Percentiles rank a stretch among this genome's conserved stretches.
These are phyloP conservation scores for Alternaria infectoria DNA, from an alignment of 2,329 filamentous ascomycete genomes.

Conservation along the genomic window DNA sequence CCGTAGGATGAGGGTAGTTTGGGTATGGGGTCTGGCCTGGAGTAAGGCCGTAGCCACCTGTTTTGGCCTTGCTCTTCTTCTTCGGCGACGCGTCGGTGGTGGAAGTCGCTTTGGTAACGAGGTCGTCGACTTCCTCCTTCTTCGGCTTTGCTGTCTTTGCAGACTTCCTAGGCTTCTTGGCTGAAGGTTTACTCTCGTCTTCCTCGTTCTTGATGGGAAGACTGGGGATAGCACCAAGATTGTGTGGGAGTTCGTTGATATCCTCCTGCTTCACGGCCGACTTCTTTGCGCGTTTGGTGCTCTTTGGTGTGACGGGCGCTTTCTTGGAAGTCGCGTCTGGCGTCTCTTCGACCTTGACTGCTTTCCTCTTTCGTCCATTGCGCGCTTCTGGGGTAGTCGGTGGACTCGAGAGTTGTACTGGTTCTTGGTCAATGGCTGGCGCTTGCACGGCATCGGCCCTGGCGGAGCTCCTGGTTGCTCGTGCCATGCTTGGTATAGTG, in stretches of 20 bases:
- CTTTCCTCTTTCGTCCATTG: slow-evolving; percentile 36
- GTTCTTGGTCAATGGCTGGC: slow-evolving; percentile 22
- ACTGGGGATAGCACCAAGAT: slow-evolving; percentile 52
- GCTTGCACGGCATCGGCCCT: slow-evolving; percentile 17
- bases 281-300: slow-evolving; percentile 47
- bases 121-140: slow-evolving; percentile 28
- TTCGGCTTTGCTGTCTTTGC: slow-evolving; percentile 27
- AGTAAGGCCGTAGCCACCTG: slow-evolving; percentile 53
- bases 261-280: slow-evolving; percentile 48
- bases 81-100: slow-evolving; percentile 42
- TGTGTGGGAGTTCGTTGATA: slow-evolving; percentile 62
- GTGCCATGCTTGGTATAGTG: slow-evolving; percentile 32
- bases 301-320: slow-evolving; percentile 23
- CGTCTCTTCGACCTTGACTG: slow-evolving; percentile 26
- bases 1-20: slow-evolving; percentile 68
- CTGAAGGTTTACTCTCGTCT: slow-evolving; percentile 8
- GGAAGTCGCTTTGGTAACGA: slow-evolving; percentile 33
- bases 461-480: slow-evolving; percentile 39
- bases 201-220: slow-evolving; percentile 14
- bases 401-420: slow-evolving; percentile 53
- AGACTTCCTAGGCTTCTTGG: slow-evolving; percentile 24
- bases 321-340: slow-evolving; percentile 8
- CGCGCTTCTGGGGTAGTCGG: slow-evolving; percentile 47
- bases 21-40: slow-evolving; percentile 69
- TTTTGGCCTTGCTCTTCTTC: slow-evolving; percentile 46